Conservation (phyloP, 1,284 basidiomycete species). For the Moniliophthora roreri region DNA sequence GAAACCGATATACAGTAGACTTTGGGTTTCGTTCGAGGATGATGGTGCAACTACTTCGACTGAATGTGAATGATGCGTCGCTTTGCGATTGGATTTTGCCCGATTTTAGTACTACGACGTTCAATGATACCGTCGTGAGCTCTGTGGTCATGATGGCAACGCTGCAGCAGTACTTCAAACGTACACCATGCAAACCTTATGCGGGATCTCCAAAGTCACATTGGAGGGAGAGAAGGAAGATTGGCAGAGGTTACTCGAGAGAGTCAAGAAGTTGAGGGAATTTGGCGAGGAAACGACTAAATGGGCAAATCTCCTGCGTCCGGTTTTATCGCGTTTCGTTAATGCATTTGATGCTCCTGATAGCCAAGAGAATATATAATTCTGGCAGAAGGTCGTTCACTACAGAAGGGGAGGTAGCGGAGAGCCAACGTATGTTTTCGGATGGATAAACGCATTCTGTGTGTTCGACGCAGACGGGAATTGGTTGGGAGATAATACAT, state of each 20-base stretch:
- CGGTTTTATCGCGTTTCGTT: slow-evolving; percentile 37
- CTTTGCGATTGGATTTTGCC: slow-evolving; percentile 45
- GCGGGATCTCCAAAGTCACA: too few relatives aligned
- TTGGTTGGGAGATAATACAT: slow-evolving; percentile 27
- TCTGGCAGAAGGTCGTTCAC: slow-evolving; percentile 37
- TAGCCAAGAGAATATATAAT: slow-evolving; percentile 25
- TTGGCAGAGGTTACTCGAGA: slow-evolving; percentile 22
- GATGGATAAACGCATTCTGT: slow-evolving; percentile 43
- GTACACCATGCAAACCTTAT: too few relatives aligned
- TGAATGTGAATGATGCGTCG: slow-evolving; percentile 33
- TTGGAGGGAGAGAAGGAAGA: too few relatives aligned
- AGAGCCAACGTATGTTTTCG: slow-evolving; percentile 27
- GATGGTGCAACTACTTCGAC: slow-evolving; percentile 35
- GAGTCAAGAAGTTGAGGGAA: slow-evolving; percentile 33
- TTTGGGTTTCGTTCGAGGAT: slow-evolving; percentile 29
- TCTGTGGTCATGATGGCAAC: slow-evolving; percentile 47
- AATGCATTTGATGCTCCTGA: slow-evolving; percentile 29
- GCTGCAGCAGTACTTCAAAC: slow-evolving; percentile 38
- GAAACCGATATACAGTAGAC: slow-evolving; percentile 31
- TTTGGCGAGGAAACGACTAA: slow-evolving; percentile 34
- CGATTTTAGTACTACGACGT: slow-evolving; percentile 46
- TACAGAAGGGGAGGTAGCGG: slow-evolving; percentile 24
- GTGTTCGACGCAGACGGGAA: slow-evolving; percentile 31
- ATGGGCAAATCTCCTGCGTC: slow-evolving; percentile 39
- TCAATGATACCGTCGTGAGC: slow-evolving; percentile 36